A percentile compares a stretch with the other conserved stretches of the same genome.
These are phyloP conservation scores for Echria macrotheca DNA, from an alignment of 495 filamentous ascomycete species.

Conservation along the genomic window DNA sequence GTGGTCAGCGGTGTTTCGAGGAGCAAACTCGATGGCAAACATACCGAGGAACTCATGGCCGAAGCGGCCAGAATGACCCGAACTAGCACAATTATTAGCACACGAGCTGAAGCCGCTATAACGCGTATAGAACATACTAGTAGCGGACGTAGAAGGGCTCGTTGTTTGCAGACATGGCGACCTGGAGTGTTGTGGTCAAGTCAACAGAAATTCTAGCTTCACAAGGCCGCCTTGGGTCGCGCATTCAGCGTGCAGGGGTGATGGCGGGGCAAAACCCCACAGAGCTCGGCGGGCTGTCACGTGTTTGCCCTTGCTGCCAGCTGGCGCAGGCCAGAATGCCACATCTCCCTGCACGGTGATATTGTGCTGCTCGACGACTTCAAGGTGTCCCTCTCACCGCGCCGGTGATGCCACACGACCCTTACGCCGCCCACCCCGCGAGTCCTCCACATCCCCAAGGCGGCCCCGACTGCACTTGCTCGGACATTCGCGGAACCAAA, in stretches of 20 bases:
- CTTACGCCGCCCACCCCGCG: conserved; percentile 15
- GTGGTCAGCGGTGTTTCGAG: conserved; percentile 8
- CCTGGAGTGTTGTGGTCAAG: conserved; percentile 7
- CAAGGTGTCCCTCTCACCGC: conserved; percentile 22
- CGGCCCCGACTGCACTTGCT: no score
- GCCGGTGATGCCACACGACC: conserved; percentile 24
- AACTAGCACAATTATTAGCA: conserved; percentile 55
- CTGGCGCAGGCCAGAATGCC: conserved; percentile 29
- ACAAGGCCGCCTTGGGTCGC: conserved; percentile 1
- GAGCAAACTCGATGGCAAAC: conserved; percentile 13
- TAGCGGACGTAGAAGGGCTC: conserved; percentile 96
- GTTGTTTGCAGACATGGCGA: conserved; percentile 30
- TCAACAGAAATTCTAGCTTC: conserved; percentile 11
- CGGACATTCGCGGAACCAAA: background rate
- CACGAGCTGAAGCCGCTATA: background rate
- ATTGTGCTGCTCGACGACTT: conserved; percentile 21
- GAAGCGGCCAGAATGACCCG: conserved; percentile 94
- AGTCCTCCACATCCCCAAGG: no score
- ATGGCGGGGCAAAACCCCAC: conserved; percentile 29
- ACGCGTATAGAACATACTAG: conserved; percentile 59
- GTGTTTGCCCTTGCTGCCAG: conserved; percentile 19
- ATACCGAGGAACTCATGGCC: conserved; percentile 97
- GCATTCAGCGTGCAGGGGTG: conserved; percentile 1
- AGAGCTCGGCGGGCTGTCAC: conserved; percentile 8
- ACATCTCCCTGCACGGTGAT: conserved; percentile 31